A percentile compares a stretch with the other conserved stretches of the same genome.
Evolutionary conservation across 805 yeast species (phyloP).

Genomic region (Sporopachydermia lactativora): DNA sequence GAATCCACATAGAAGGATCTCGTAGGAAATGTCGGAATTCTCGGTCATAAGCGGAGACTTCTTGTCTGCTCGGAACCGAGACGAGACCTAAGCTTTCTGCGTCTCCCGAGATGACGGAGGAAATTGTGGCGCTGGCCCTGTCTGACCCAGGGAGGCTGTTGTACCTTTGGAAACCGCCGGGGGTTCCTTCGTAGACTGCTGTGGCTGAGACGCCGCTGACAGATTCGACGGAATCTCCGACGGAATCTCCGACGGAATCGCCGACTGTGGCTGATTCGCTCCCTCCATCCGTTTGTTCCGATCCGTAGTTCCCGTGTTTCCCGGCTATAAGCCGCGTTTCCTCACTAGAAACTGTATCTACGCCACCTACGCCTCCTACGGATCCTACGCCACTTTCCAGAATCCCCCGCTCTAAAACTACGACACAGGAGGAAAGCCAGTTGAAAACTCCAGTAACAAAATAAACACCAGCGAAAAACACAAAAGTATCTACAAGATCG

Average conservation of each 20-base stretch:
- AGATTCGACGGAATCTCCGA: conserved; percentile 13
- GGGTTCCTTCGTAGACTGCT: too few species aligned
- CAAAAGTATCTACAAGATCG: conserved; percentile 38
- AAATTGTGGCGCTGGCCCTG: too few species aligned
- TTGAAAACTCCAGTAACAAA: conserved; percentile 41
- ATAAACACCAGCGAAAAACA: conserved; percentile 37
- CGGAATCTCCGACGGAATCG: conserved; percentile 11
- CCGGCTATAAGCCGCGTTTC: too few species aligned
- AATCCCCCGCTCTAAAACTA: conserved; percentile 32
- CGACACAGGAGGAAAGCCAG: conserved; percentile 51
- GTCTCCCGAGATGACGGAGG: too few species aligned
- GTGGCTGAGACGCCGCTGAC: too few species aligned
- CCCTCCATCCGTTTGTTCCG: conserved; percentile 16
- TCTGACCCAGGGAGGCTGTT: too few species aligned
- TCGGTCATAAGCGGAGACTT: neutral
- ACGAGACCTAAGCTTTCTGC: neutral
- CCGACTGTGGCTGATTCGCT: conserved; percentile 13
- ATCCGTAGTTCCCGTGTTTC: neutral
- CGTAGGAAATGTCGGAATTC: conserved; percentile 22
- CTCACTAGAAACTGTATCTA: too few species aligned
- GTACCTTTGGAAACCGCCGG: too few species aligned
- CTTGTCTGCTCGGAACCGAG: neutral
- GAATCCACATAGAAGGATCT: conserved; percentile 47
- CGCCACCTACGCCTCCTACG: conserved; percentile 4
- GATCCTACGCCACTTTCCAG: conserved; percentile 5